Conservation (phyloP, 768 basidiomycete species). For the Xerocomus potaroensis region DNA sequence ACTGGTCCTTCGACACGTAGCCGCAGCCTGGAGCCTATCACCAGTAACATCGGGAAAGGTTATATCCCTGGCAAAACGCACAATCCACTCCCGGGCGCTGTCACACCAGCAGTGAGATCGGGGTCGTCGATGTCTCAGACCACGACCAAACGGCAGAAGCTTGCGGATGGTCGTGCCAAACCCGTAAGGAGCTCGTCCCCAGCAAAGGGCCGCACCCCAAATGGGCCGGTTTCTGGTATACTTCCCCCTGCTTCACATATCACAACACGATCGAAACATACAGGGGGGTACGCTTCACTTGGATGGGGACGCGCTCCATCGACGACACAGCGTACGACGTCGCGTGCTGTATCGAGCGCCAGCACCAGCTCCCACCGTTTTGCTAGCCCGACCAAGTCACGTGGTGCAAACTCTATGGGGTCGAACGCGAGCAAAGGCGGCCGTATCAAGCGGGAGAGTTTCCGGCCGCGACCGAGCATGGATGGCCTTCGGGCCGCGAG, state of each 20-base stretch:
- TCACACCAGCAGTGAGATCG: conserved; percentile 63
- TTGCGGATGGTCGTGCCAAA: conserved; percentile 38
- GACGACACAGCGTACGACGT: conserved; percentile 27
- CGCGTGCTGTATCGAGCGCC: conserved; percentile 16
- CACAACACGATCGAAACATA: conserved; percentile 26
- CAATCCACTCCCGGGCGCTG: conserved; percentile 29
- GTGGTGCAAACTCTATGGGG: conserved; percentile 8
- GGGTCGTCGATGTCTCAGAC: conserved; percentile 37
- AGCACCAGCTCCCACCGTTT: conserved; percentile 10
- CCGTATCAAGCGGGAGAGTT: conserved; percentile 68
- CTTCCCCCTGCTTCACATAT: conserved; percentile 8
- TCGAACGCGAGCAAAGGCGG: conserved; percentile 40
- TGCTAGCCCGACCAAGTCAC: conserved; percentile 10
- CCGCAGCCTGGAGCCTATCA: conserved; percentile 25
- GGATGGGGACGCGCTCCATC: conserved; percentile 36
- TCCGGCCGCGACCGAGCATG: conserved; percentile 74
- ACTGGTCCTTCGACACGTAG: conserved; percentile 20
- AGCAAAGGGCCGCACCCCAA: conserved; percentile 27
- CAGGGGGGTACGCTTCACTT: conserved; percentile 24
- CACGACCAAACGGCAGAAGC: conserved; percentile 60
- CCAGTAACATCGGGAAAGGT: conserved; percentile 11
- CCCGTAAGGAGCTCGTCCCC: conserved; percentile 22
- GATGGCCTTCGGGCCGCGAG: conserved; percentile 36
- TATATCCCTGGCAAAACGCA: conserved; percentile 31
- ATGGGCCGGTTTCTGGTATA: conserved; percentile 11